A percentile compares a stretch with the other conserved stretches of the same genome.
Evolutionary conservation across 1,284 basidiomycete species (phyloP).

Genomic region (Malassezia yamatoensis): DNA sequence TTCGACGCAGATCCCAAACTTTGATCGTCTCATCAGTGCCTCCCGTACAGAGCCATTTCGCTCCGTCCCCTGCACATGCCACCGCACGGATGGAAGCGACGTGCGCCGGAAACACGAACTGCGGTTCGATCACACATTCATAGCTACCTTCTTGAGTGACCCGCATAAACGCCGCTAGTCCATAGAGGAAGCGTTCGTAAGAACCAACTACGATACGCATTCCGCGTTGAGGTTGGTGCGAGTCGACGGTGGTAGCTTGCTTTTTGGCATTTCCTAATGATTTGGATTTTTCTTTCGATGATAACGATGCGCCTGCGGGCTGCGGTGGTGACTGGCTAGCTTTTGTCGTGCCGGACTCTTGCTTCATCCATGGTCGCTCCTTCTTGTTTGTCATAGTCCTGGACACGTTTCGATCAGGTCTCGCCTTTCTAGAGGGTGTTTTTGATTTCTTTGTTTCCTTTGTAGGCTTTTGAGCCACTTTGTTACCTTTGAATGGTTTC

Average conservation of each 20-base stretch:
- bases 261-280: not conserved
- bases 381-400: no score
- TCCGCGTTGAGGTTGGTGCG: not conserved
- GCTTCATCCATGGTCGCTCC: no score
- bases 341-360: no score
- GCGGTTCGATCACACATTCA: slow-evolving; percentile 54
- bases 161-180: slow-evolving; percentile 62
- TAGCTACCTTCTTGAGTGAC: slow-evolving; percentile 37
- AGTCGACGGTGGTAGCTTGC: not conserved
- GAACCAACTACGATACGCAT: slow-evolving; percentile 65
- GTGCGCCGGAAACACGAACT: slow-evolving; percentile 94
- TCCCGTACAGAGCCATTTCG: slow-evolving; percentile 86
- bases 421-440: not conserved
- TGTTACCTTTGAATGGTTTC: not conserved
- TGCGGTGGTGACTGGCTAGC: no score
- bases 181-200: slow-evolving; percentile 91
- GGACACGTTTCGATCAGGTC: not conserved
- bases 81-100: slow-evolving; percentile 82
- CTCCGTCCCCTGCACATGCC: slow-evolving; percentile 53
- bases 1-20: slow-evolving; percentile 84
- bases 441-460: not conserved
- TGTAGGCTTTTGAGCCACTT: not conserved
- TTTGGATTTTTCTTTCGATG: no score
- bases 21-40: slow-evolving; percentile 90
- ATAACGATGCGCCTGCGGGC: no score